A percentile compares a stretch with the other conserved stretches of the same genome.
These are phyloP conservation scores for Beauveria brongniartii DNA, from an alignment of 2,329 filamentous ascomycete genomes.

Conservation along the genomic window DNA sequence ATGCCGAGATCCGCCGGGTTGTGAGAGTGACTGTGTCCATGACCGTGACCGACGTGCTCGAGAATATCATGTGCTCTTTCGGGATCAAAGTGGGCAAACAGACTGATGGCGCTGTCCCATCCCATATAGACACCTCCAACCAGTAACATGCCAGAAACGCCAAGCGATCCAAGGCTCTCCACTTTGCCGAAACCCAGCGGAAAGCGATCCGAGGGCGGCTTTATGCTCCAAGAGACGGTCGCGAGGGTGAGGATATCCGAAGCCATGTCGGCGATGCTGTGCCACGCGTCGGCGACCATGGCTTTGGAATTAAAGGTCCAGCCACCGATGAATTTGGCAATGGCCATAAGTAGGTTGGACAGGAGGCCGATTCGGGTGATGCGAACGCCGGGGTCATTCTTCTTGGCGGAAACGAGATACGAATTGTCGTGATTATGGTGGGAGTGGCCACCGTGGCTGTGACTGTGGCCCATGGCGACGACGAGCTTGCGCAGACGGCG, in stretches of 20 bases:
- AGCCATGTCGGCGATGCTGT: constrained; percentile 89
- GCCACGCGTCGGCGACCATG: constrained; percentile 88
- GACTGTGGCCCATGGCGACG: constrained; percentile 23
- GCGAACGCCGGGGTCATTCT: constrained; percentile 59
- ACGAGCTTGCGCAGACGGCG: constrained; percentile 8
- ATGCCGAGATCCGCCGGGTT: constrained; percentile 35
- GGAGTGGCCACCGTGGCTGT: constrained; percentile 26
- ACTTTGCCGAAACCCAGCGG: constrained; percentile 93
- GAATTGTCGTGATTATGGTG: constrained; percentile 88
- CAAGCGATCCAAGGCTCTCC: constrained; percentile 89
- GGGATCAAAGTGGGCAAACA: constrained; percentile 66
- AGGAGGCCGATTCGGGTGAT: constrained; percentile 54
- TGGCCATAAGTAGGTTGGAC: constrained; percentile 88
- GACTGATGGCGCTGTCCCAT: constrained; percentile 57
- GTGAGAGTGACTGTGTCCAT: constrained; percentile 54
- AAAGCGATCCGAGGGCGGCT: constrained; percentile 73
- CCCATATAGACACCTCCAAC: constrained; percentile 90
- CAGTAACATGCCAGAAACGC: constrained; percentile 85
- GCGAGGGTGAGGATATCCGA: constrained; percentile 91
- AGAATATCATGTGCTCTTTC: constrained; percentile 59
- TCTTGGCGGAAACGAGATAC: constrained; percentile 82
- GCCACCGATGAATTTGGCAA: constrained; percentile 86
- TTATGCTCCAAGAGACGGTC: constrained; percentile 89
- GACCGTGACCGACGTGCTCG: constrained; percentile 53
- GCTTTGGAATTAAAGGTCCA: constrained; percentile 93